These are phyloP conservation scores for Orbilia blumenaviensis DNA, from an alignment of 2,329 filamentous ascomycete genomes.

Conservation along the genomic window DNA sequence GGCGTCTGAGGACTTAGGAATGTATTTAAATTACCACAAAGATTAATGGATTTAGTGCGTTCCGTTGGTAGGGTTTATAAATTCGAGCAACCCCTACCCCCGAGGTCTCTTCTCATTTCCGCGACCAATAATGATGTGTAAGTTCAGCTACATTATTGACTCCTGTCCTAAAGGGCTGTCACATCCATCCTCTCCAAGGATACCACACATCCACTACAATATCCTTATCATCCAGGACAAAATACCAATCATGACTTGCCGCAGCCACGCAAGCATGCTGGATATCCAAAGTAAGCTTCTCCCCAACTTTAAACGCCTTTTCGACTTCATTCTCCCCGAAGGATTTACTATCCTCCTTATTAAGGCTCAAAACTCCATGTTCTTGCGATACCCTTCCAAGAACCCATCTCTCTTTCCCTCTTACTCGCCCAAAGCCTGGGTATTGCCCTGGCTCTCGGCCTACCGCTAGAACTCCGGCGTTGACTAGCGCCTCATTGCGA, in stretches of 20 bases:
- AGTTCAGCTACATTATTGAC: not conserved
- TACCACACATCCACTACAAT: constrained; percentile 79
- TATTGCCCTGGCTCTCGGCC: constrained; percentile 79
- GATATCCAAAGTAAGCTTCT: constrained; percentile 76
- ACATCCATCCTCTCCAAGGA: constrained; percentile 73
- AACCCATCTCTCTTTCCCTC: constrained; percentile 69
- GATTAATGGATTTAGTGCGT: too few relatives aligned
- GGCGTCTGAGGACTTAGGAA: too few relatives aligned
- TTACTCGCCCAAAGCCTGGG: constrained; percentile 74
- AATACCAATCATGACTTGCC: constrained; percentile 75
- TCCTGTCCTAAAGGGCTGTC: too few relatives aligned
- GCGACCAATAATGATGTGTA: not conserved
- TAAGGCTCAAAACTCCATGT: constrained; percentile 76
- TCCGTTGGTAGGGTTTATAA: too few relatives aligned
- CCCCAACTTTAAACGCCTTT: constrained; percentile 68
- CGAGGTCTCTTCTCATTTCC: too few relatives aligned
- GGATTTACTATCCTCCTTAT: constrained; percentile 57
- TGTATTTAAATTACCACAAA: too few relatives aligned
- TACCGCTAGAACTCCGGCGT: constrained; percentile 74
- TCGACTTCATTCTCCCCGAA: constrained; percentile 59
- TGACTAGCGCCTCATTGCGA: constrained; percentile 74
- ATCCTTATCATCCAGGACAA: constrained; percentile 75
- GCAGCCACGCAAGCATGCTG: constrained; percentile 84
- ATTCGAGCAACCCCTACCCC: too few relatives aligned
- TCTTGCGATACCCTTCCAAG: constrained; percentile 79